These are phyloP conservation scores for Magnaporthiopsis incrustans DNA, from an alignment of 2,329 filamentous ascomycete genomes.

Conservation along the genomic window DNA sequence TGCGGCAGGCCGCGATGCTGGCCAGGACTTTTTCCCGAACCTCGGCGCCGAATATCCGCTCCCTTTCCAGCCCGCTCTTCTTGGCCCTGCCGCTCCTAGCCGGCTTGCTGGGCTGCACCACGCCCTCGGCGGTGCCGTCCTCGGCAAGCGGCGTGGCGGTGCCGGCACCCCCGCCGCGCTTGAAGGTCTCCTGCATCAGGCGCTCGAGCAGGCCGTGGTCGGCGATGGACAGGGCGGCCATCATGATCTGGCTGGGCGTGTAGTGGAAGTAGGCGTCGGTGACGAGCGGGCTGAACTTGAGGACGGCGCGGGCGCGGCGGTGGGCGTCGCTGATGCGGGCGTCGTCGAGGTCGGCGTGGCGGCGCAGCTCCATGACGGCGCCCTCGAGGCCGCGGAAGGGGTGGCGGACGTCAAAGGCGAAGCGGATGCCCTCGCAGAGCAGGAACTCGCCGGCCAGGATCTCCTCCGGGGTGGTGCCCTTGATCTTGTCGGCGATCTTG, in stretches of 20 bases:
- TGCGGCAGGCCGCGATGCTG: conserved; percentile 41
- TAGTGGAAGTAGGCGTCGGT: conserved; percentile 98
- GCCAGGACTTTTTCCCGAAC: conserved; percentile 40
- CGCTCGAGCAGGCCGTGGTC: conserved; percentile 55
- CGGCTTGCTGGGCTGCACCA: conserved; percentile 4
- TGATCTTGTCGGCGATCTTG: conserved; percentile 62
- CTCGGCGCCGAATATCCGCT: conserved; percentile 18
- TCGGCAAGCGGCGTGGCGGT: conserved; percentile 14
- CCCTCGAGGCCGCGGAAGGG: conserved; percentile 85
- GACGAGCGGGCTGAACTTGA: conserved; percentile 73
- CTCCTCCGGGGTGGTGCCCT: conserved; percentile 66
- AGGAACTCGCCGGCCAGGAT: conserved; percentile 89
- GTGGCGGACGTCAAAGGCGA: conserved; percentile 88
- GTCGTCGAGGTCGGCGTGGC: conserved; percentile 53
- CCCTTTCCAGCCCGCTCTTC: conserved; percentile 15
- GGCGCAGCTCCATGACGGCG: conserved; percentile 71
- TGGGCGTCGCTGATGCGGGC: conserved; percentile 54
- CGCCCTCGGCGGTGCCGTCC: conserved; percentile 15
- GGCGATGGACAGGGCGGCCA: conserved; percentile 69
- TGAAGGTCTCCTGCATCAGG: conserved; percentile 34
- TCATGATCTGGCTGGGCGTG: conserved; percentile 88
- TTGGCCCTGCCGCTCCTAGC: conserved; percentile 14
- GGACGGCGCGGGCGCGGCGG: conserved; percentile 60
- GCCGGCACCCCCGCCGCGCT: conserved; percentile 18
- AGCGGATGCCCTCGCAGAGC: conserved; percentile 83